phyloP scores from a whole-genome alignment of 2,329 filamentous ascomycete genomes.

The Penicillium glabrum region DNA sequence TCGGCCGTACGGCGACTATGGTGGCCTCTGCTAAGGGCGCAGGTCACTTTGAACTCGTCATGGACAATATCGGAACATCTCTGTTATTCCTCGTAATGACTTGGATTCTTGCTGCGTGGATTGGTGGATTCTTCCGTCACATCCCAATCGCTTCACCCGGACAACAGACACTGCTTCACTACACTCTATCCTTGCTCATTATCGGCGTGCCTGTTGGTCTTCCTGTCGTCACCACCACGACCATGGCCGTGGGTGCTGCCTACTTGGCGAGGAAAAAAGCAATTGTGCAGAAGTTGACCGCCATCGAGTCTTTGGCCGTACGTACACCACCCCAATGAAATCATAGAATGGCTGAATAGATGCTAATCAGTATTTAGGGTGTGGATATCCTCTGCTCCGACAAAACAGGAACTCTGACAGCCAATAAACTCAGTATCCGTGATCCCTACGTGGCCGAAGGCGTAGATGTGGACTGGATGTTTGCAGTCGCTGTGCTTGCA shows the following conservation, averaged over 20 bases:
- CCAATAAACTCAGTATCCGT: slow-evolving; percentile 67
- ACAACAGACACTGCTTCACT: slow-evolving; percentile 66
- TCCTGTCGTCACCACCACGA: slow-evolving; percentile 75
- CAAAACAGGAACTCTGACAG: slow-evolving; percentile 72
- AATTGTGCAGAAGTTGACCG: slow-evolving; percentile 77
- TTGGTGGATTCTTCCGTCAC: slow-evolving; percentile 75
- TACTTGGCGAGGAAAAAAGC: slow-evolving; percentile 76
- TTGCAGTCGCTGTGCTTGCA: slow-evolving; percentile 73
- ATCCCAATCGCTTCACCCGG: slow-evolving; percentile 56
- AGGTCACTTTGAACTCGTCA: slow-evolving; percentile 78
- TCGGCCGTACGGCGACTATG: slow-evolving; percentile 71
- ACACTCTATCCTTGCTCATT: slow-evolving; percentile 69
- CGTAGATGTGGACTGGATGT: slow-evolving; percentile 80
- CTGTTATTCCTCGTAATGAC: slow-evolving; percentile 74
- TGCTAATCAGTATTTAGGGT: slow-evolving; percentile 40
- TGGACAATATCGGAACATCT: slow-evolving; percentile 75
- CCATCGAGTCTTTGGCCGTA: slow-evolving; percentile 71
- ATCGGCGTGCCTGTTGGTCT: slow-evolving; percentile 81
- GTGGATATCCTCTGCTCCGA: slow-evolving; percentile 79
- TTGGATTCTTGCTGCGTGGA: slow-evolving; percentile 73
- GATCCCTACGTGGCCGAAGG: slow-evolving; percentile 76
- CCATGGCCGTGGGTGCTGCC: slow-evolving; percentile 73
- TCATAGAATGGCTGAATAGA: neutral
- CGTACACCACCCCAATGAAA: slow-evolving; percentile 10
- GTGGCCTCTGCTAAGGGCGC: slow-evolving; percentile 73